Percentiles rank a stretch among this genome's conserved stretches.
Evolutionary conservation across 1,284 basidiomycete species (phyloP).

Genomic region (Tilletia walkeri): DNA sequence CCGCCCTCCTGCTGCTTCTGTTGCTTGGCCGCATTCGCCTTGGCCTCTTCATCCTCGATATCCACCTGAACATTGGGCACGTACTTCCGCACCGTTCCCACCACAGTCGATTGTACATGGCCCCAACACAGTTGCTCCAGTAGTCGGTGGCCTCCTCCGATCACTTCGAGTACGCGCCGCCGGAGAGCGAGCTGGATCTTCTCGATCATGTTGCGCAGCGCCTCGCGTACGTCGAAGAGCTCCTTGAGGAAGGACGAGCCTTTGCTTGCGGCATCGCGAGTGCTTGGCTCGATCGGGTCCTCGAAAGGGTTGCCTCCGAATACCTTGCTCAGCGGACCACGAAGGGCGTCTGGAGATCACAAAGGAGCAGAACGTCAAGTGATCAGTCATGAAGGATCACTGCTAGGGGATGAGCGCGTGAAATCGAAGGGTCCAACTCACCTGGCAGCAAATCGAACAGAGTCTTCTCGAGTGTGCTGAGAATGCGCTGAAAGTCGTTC

Average conservation of each 20-base stretch:
- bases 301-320: conserved; percentile 21
- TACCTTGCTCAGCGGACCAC: conserved; percentile 16
- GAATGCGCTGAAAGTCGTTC: conserved; percentile 17
- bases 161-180: conserved; percentile 15
- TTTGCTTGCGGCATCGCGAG: background rate
- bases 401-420: too few species aligned
- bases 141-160: conserved; percentile 17
- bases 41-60: conserved; percentile 17
- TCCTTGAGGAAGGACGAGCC: conserved; percentile 10
- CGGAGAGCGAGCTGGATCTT: conserved; percentile 19
- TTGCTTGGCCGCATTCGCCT: conserved; percentile 5
- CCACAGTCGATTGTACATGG: conserved; percentile 19
- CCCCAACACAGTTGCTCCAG: conserved; percentile 18
- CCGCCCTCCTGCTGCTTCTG: background rate
- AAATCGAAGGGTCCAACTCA: background rate
- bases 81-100: conserved; percentile 11
- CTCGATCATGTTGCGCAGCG: conserved; percentile 1
- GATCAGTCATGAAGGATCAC: background rate
- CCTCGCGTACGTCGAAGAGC: conserved; percentile 16
- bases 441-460: conserved; percentile 19
- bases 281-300: background rate
- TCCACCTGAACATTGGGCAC: background rate
- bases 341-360: conserved; percentile 17
- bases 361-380: background rate
- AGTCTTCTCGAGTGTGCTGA: conserved; percentile 12